Conservation (phyloP, 768 basidiomycete genomes). For the Boletus fagicola region DNA sequence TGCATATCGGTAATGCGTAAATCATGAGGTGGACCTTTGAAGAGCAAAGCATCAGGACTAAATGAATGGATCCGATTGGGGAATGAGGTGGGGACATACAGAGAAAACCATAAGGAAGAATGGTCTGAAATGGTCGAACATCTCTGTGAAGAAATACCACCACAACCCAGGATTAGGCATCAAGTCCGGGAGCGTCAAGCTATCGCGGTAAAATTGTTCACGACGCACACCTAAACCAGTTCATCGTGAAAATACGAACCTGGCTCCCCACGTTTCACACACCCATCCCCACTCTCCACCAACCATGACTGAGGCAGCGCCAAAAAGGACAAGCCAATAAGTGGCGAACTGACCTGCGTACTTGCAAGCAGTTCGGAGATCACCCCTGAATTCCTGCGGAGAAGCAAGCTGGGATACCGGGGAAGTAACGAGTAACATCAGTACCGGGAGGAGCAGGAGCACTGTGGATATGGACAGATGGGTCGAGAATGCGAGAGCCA, state of each 20-base stretch:
- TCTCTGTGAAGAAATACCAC: slow-evolving; percentile 99
- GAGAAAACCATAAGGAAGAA: slow-evolving; percentile 96
- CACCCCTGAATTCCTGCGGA: slow-evolving; percentile 39
- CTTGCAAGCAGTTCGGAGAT: slow-evolving; percentile 20
- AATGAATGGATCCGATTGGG: neutral
- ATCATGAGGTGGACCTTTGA: slow-evolving; percentile 76
- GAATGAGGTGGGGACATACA: slow-evolving; percentile 42
- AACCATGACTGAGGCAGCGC: slow-evolving; percentile 50
- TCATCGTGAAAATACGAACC: slow-evolving; percentile 41
- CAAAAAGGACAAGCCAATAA: slow-evolving; percentile 47
- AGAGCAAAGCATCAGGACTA: neutral
- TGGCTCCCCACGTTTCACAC: slow-evolving; percentile 79
- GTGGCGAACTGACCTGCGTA: slow-evolving; percentile 45
- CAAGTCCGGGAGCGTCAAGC: slow-evolving; percentile 80
- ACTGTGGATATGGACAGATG: slow-evolving; percentile 73
- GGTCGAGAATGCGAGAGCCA: slow-evolving; percentile 67
- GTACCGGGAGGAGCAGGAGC: slow-evolving; percentile 62
- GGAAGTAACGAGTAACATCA: slow-evolving; percentile 60
- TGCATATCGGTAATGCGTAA: slow-evolving; percentile 79
- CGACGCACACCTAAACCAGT: neutral
- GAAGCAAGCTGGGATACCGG: slow-evolving; percentile 69
- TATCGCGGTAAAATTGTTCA: slow-evolving; percentile 29
- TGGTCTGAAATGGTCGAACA: slow-evolving; percentile 96
- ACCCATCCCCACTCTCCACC: slow-evolving; percentile 70
- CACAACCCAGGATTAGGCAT: slow-evolving; percentile 93